Base-by-base conservation (phyloP, 169 alveolate genomes). In the Cryptosporidium baileyi region DNA sequence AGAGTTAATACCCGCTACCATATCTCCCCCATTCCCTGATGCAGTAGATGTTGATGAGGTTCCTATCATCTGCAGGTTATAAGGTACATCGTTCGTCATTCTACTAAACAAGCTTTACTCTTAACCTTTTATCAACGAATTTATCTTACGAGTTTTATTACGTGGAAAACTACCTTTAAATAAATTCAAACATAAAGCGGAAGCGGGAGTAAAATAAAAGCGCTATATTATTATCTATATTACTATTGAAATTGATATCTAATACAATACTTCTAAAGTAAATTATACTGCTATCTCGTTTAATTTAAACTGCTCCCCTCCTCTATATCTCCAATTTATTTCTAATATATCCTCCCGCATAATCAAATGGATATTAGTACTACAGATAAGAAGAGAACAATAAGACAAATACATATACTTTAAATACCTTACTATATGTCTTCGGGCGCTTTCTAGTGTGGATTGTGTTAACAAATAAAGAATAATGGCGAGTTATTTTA, bases 41-140 rank as follows among this genome's bases (percentile, higher is more conserved):
- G 41, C 45, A 74, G 85, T 51, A 74, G 85, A 74, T 38, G 85
- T 41, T 74, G 85, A 74, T 32, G 85, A 74, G 54, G 85, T 52
- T 19, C 85, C 85, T 47, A 74, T 52, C 85, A 74, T 54, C 43
- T 51, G 67, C 19, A 40, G 26, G 59, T 74, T 54, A 34, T 52
- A 74, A 32, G 85, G 85, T 36, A 74, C 85, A 40, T 74, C 85
- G 51, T 57, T 74, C 17, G 85, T 54, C 60, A 59, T 74, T 52
- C 67, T 13, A 57, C 74, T 38, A 74, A 57, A 40, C 54, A 54
- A 74, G 81, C 54, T 74, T 32, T 54, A 74, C 34, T 65, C 19
- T 43, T 32, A n/a, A 45, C 82, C 65, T 54, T 54, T 36, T 5
- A 26, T 41, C n/a, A 17, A 17, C 30, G 54, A 51, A 74, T 13